phyloP scores from a whole-genome alignment of 192 early-diverging fungal species.

The Dissophora ornata region DNA sequence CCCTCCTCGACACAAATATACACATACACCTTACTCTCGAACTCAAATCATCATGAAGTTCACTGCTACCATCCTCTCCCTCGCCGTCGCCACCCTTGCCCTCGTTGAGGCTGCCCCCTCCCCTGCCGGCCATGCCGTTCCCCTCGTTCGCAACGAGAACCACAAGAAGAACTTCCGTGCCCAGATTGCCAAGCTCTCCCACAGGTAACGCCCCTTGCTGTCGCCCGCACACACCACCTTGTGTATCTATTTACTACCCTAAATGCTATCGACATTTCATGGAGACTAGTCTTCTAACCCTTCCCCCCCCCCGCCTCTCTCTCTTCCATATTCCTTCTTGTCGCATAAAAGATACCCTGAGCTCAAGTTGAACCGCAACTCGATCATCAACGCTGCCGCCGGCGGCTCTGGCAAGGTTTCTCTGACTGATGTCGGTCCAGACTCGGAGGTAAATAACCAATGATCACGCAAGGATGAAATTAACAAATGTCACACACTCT shows the following conservation, averaged over 20 bases:
- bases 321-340: no score
- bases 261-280: no score
- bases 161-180: slow-evolving; percentile 17
- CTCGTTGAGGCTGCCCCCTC: slow-evolving; percentile 3
- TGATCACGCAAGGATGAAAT: no score
- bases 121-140: background rate
- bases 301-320: no score
- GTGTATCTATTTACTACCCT: no score
- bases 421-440: slow-evolving; percentile 46
- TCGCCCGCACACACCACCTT: no score
- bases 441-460: slow-evolving; percentile 43
- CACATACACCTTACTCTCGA: background rate
- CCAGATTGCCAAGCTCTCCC: slow-evolving; percentile 9
- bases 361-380: background rate
- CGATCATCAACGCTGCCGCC: background rate
- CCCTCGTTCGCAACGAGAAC: slow-evolving; percentile 1
- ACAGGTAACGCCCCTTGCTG: slow-evolving; percentile 1
- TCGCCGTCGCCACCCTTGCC: slow-evolving; percentile 13
- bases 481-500: background rate
- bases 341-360: slow-evolving; percentile 21
- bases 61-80: slow-evolving; percentile 7
- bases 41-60: slow-evolving; percentile 15
- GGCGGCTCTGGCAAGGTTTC: slow-evolving; percentile 4
- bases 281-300: no score
- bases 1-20: no score